Evolutionary conservation across 805 yeast genomes (phyloP).

Genomic region (Diddensiella transvaalensis): DNA sequence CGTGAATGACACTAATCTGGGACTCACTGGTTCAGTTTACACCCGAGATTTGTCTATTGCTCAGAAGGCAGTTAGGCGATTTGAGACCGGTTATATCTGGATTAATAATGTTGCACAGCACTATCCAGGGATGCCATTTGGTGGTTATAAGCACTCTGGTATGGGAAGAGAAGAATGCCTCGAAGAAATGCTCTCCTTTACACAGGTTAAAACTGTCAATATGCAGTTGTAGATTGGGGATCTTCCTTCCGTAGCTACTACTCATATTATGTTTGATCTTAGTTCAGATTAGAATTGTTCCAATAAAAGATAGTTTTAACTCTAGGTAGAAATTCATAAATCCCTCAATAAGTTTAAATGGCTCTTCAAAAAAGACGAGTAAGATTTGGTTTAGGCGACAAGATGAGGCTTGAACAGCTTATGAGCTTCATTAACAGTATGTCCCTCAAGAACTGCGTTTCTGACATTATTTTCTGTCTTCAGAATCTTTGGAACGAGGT

Average conservation of each 20-base stretch:
- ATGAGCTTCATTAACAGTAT: slow-evolving; percentile 16
- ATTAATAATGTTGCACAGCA: slow-evolving; percentile 63
- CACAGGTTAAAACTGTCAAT: slow-evolving; percentile 69
- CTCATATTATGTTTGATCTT: too few relatives aligned
- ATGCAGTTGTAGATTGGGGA: neutral
- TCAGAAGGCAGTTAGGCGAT: slow-evolving; percentile 51
- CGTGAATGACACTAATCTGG: slow-evolving; percentile 72
- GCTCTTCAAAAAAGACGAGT: too few relatives aligned
- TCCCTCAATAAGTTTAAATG: too few relatives aligned
- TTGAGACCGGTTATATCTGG: slow-evolving; percentile 67
- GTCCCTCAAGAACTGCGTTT: slow-evolving; percentile 11
- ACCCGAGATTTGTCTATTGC: slow-evolving; percentile 58
- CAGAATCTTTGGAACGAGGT: slow-evolving; percentile 11
- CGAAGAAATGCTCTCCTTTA: slow-evolving; percentile 73
- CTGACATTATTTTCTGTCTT: slow-evolving; percentile 13
- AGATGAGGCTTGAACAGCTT: slow-evolving; percentile 15
- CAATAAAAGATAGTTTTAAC: too few relatives aligned
- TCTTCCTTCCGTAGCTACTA: too few relatives aligned
- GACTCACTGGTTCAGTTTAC: slow-evolving; percentile 79
- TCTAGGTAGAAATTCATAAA: too few relatives aligned
- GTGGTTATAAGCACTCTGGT: slow-evolving; percentile 76
- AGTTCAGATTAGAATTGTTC: too few relatives aligned
- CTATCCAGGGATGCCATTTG: slow-evolving; percentile 63
- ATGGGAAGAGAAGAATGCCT: slow-evolving; percentile 64
- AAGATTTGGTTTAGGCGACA: neutral